Evolutionary conservation across 495 filamentous ascomycete species (phyloP).

Genomic region (Penicillium manginii): DNA sequence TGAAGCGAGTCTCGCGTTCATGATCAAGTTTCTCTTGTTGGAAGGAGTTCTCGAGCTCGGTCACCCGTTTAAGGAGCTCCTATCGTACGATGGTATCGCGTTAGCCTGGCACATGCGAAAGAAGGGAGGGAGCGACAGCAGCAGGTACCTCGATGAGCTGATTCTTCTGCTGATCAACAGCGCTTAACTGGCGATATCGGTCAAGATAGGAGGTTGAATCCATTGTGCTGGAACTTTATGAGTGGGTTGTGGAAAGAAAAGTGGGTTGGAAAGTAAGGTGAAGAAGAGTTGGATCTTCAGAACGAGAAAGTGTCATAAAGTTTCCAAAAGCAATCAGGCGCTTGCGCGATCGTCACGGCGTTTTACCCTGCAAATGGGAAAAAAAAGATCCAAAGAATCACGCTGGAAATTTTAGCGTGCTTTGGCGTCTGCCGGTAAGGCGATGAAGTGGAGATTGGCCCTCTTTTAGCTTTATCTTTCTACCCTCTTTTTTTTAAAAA

Average conservation of each 20-base stretch:
- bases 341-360: constrained; percentile 21
- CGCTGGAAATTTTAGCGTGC: not conserved
- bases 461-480: constrained; percentile 10
- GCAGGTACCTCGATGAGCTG: constrained; percentile 53
- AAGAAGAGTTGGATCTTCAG: constrained; percentile 15
- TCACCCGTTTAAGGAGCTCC: constrained; percentile 55
- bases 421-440: not conserved
- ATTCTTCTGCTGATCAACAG: constrained; percentile 55
- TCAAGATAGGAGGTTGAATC: constrained; percentile 42
- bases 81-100: constrained; percentile 22
- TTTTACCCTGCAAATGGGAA: constrained; percentile 7
- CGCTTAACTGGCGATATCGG: constrained; percentile 51
- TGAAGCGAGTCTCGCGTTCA: constrained; percentile 59
- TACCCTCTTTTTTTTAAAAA: constrained; percentile 17
- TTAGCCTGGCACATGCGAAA: constrained; percentile 19
- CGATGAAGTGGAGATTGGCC: constrained; percentile 3
- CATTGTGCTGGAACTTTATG: constrained; percentile 26
- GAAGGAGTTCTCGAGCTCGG: constrained; percentile 50
- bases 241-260: not conserved
- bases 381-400: constrained; percentile 1
- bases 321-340: constrained; percentile 10
- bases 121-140: not conserved
- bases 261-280: constrained; percentile 10
- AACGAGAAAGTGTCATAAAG: constrained; percentile 16
- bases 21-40: constrained; percentile 55